Evolutionary conservation across 345 rosid genomes (phyloP), one percentile per base, ranked within the genome.

Genomic region (Viola odorata): DNA sequence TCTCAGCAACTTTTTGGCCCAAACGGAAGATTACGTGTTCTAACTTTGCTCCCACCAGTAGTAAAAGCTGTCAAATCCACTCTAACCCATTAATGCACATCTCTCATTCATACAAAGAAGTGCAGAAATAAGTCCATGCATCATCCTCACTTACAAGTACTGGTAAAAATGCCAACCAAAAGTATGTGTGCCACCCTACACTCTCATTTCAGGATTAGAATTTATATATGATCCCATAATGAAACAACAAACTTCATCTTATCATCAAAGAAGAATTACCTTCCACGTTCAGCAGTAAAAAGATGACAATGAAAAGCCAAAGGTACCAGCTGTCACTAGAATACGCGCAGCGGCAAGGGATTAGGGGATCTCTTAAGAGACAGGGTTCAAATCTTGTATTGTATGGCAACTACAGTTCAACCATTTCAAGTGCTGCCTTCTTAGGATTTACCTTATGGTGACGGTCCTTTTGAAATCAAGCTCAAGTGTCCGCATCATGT

Each of bases 141-240:
- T 12, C 37, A 48, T 12, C 16, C 17, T 42, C 40, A 81, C 96
- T 92, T 78, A 92, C 96, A 45, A 69, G 59, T 42, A 92, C 45
- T 5, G 96, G 98, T 55, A 92, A 75, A 80, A 92, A 87, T 41
- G 96, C 82, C 13, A 92, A 53, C 96, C 96, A 92, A 62, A 92
- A 92, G 62, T 77, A 89, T 0, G 87, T 71, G 67, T 89, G 86
- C 98, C 96, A 89, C 45, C 98, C 95, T 87, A 84, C 76, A 66
- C 44, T 55, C 58, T 60, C 54, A 60, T 53, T 37, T 12, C 15
- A 53, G 55, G 37, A 11, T n/a, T 23, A 23, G 41, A 15, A 42
- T 41, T 52, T 5, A 32, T 17, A 48, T 23, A 10, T 16, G 39
- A 1, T 12, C 2, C 37, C 36, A 8, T 23, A n/a, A 16, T 55